phyloP scores from a whole-genome alignment of 352 stramenopile genomes.

The Elongisporangium undulatum region DNA sequence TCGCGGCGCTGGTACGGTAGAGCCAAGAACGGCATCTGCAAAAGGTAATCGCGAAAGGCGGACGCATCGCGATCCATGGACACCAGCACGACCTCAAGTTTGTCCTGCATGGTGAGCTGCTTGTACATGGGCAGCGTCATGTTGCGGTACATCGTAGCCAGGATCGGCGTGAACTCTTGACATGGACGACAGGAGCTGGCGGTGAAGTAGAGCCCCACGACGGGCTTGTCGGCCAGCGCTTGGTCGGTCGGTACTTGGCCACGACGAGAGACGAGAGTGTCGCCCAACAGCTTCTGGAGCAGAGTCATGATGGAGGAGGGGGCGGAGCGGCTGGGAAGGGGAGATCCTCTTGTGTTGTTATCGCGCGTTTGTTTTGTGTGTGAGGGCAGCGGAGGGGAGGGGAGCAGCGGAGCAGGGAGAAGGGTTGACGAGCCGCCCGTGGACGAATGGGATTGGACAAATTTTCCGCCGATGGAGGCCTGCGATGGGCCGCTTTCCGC shows the following conservation, averaged over 20 bases:
- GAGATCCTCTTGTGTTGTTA: not conserved
- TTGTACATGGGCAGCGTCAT: slow-evolving; percentile 60
- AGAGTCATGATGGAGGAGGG: slow-evolving; percentile 27
- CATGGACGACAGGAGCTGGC: slow-evolving; percentile 53
- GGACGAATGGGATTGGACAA: not conserved
- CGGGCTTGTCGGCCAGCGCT: slow-evolving; percentile 45
- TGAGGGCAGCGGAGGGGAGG: too few relatives aligned
- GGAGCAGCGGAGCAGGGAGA: not conserved
- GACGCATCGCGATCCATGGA: slow-evolving; percentile 50
- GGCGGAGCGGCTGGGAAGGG: too few relatives aligned
- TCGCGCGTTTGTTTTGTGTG: not conserved
- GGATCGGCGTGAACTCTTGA: slow-evolving; percentile 55
- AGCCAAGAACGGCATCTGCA: slow-evolving; percentile 57
- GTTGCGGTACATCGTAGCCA: slow-evolving; percentile 59
- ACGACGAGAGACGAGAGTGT: slow-evolving; percentile 42
- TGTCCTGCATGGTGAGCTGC: slow-evolving; percentile 43
- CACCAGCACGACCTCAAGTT: slow-evolving; percentile 60
- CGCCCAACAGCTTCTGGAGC: slow-evolving; percentile 51
- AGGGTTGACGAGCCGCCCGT: not conserved
- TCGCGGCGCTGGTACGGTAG: slow-evolving; percentile 50
- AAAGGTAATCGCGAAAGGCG: slow-evolving; percentile 49
- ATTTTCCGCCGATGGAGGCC: not conserved
- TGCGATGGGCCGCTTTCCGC: not conserved
- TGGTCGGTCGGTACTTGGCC: slow-evolving; percentile 43
- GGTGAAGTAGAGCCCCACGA: slow-evolving; percentile 66